phyloP scores from a whole-genome alignment of 345 rosid genomes.

The Hevea brasiliensis region DNA sequence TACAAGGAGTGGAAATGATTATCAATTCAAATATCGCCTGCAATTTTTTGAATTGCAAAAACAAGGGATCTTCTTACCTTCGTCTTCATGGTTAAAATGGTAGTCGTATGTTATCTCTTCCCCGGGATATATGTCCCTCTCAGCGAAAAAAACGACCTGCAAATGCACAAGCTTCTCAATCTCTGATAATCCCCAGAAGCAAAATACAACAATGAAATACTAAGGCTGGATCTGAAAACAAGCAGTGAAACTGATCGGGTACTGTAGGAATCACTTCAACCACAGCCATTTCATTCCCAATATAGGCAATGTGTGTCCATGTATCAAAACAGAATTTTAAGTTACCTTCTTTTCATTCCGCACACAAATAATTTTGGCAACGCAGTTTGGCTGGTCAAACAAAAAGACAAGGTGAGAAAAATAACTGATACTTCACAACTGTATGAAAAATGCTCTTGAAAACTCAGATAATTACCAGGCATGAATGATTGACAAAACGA shows the following conservation, averaged over 20 bases:
- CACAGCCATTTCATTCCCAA: neutral
- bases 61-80: conserved; percentile 53
- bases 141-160: conserved; percentile 56
- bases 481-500: conserved; percentile 64
- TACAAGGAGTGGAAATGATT: conserved; percentile 16
- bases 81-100: conserved; percentile 57
- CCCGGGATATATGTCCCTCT: conserved; percentile 38
- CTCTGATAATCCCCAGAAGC: neutral
- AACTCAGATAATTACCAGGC: conserved; percentile 39
- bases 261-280: neutral
- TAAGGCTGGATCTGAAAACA: neutral
- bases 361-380: conserved; percentile 54
- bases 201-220: neutral
- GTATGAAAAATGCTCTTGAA: neutral
- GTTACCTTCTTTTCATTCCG: conserved; percentile 59
- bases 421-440: neutral
- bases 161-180: neutral
- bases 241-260: neutral
- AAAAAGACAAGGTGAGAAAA: conserved; percentile 17
- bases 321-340: neutral
- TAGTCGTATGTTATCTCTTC: conserved; percentile 47
- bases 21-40: conserved; percentile 40
- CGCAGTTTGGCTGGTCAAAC: conserved; percentile 54
- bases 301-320: neutral
- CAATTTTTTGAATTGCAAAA: conserved; percentile 33